Evolutionary conservation across 2,329 filamentous ascomycete species (phyloP).

Genomic region (Botrytis hyacinthi): DNA sequence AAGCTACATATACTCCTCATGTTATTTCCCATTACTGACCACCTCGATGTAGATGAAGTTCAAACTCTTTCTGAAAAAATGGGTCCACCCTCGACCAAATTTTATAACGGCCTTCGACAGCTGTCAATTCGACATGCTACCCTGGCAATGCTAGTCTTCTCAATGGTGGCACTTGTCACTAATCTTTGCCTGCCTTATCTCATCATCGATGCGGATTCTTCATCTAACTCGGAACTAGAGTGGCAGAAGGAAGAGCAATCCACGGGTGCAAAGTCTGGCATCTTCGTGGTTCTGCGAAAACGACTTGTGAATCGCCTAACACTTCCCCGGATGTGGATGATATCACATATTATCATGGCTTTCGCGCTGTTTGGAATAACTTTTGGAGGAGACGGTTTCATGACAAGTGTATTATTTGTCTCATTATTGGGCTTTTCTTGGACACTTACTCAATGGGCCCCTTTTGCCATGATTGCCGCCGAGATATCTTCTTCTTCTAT

Average conservation of each 20-base stretch:
- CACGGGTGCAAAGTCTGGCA: not conserved
- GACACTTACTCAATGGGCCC: not conserved
- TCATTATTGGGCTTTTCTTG: not conserved
- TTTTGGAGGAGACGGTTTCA: not conserved
- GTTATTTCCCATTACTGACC: not conserved
- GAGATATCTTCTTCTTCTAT: not conserved
- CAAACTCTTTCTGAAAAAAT: not conserved
- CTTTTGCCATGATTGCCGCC: not conserved
- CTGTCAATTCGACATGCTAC: not conserved
- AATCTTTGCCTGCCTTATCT: not conserved
- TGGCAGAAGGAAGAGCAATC: not conserved
- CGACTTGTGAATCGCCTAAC: not conserved
- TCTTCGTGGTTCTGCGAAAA: not conserved
- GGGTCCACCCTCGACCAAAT: not conserved
- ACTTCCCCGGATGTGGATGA: not conserved
- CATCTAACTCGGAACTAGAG: not conserved
- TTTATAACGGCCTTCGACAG: constrained; percentile 3
- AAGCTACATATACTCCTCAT: not conserved
- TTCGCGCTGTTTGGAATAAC: not conserved
- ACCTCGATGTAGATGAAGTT: not conserved
- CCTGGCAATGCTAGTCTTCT: not conserved
- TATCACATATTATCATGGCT: constrained; percentile 2
- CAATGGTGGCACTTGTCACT: not conserved
- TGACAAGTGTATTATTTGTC: constrained; percentile 2
- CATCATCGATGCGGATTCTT: not conserved